Conservation (phyloP, 1,284 basidiomycete species). For the Taiwanofungus camphoratus region DNA sequence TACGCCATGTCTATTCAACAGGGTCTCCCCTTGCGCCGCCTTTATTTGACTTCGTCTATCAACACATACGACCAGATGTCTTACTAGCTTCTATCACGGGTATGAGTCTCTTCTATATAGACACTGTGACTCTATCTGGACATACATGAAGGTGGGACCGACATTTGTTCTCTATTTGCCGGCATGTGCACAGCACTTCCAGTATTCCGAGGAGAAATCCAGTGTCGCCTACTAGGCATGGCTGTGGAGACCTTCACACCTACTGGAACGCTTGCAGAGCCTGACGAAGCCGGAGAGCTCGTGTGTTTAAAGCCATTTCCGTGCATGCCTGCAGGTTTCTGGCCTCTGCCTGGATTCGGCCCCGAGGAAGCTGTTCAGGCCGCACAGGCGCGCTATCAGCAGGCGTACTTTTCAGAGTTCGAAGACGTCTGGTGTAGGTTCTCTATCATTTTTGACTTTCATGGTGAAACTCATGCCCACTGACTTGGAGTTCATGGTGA, state of each 20-base stretch:
- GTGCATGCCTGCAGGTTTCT: constrained; percentile 82
- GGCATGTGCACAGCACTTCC: constrained; percentile 77
- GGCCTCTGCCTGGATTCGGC: constrained; percentile 69
- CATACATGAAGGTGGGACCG: constrained; percentile 60
- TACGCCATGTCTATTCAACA: constrained; percentile 78
- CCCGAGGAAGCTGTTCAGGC: constrained; percentile 49
- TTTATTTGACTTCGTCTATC: constrained; percentile 78
- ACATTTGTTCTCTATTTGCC: constrained; percentile 85
- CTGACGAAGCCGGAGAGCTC: constrained; percentile 56
- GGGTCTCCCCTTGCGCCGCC: constrained; percentile 76
- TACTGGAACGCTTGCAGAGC: constrained; percentile 36
- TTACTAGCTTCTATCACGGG: constrained; percentile 80
- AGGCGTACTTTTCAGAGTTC: constrained; percentile 75
- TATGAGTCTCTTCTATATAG: constrained; percentile 20
- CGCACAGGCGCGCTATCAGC: constrained; percentile 60
- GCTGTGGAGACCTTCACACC: constrained; percentile 53
- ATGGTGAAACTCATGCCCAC: constrained; percentile 2
- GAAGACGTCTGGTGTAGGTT: constrained; percentile 72
- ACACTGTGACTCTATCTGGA: neutral
- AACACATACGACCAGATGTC: constrained; percentile 61
- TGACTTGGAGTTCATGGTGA: constrained; percentile 61
- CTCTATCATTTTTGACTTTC: constrained; percentile 3
- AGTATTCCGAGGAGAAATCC: constrained; percentile 82
- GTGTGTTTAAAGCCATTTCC: constrained; percentile 82
- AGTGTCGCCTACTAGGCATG: constrained; percentile 84